Percentiles rank a stretch among this genome's conserved stretches.
phyloP scores from a whole-genome alignment of 768 basidiomycete genomes.

The Tulasnella sp. region DNA sequence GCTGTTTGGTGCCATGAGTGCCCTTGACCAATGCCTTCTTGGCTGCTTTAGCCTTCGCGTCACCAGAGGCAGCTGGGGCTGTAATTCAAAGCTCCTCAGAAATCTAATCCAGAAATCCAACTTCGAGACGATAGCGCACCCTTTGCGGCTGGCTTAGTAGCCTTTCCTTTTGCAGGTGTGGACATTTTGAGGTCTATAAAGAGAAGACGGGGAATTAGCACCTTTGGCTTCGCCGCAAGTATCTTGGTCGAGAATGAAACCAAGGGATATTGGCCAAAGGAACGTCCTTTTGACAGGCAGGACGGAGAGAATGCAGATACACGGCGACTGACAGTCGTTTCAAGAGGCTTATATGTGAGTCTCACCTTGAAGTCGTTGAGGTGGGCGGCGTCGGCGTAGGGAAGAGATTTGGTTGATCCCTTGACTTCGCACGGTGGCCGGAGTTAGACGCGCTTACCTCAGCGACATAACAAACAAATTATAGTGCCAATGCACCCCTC shows the following conservation, averaged over 20 bases:
- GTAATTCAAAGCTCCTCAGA: neutral
- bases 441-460: neutral
- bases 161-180: conserved; percentile 14
- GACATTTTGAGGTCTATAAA: conserved; percentile 3
- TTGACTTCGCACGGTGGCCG: conserved; percentile 4
- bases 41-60: conserved; percentile 80
- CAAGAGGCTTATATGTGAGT: neutral
- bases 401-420: neutral
- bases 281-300: neutral
- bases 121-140: neutral
- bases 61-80: conserved; percentile 11
- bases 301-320: neutral
- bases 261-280: neutral
- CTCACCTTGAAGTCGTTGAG: conserved; percentile 3
- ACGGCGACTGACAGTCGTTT: neutral
- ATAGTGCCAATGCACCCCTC: too few relatives aligned
- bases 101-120: neutral
- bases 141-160: conserved; percentile 11
- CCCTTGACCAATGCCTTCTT: conserved; percentile 97
- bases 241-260: conserved; percentile 5
- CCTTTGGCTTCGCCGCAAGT: neutral
- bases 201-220: neutral
- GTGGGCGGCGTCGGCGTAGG: neutral
- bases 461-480: neutral
- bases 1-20: conserved; percentile 63